Evolutionary conservation across 148 eudicot genomes (phyloP).

Genomic region (Fallopia convolvulus): DNA sequence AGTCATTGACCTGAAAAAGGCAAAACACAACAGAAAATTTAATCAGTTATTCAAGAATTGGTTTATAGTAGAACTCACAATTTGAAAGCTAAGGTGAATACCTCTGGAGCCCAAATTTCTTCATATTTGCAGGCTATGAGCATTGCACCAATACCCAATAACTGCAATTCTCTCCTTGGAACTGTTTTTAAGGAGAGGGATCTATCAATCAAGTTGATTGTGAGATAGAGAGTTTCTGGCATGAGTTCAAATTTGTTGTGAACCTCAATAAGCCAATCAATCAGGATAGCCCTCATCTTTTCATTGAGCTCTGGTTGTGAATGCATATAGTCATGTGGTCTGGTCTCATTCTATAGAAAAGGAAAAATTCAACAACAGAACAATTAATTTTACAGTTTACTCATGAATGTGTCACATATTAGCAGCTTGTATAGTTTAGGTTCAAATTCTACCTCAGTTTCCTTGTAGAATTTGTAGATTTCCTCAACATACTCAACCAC

Average conservation of each 20-base stretch:
- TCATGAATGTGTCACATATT: not conserved
- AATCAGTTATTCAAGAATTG: not conserved
- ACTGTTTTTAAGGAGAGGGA: slow-evolving; percentile 12
- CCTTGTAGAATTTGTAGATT: slow-evolving; percentile 16
- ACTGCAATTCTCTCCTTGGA: slow-evolving; percentile 12
- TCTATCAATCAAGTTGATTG: slow-evolving; percentile 15
- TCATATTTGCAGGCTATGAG: slow-evolving; percentile 18
- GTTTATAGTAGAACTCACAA: not conserved
- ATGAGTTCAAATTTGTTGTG: slow-evolving; percentile 18
- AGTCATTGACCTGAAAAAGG: slow-evolving; percentile 38
- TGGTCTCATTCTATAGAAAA: slow-evolving; percentile 21
- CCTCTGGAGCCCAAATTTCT: slow-evolving; percentile 19
- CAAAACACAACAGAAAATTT: not conserved
- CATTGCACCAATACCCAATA: slow-evolving; percentile 14
- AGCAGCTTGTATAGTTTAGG: not conserved
- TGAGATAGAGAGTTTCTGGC: slow-evolving; percentile 19
- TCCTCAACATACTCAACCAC: slow-evolving; percentile 21
- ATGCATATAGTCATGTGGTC: slow-evolving; percentile 14
- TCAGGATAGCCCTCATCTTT: slow-evolving; percentile 16
- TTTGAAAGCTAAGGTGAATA: not conserved
- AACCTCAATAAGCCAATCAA: slow-evolving; percentile 17
- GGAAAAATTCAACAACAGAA: not conserved
- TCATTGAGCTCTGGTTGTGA: slow-evolving; percentile 13
- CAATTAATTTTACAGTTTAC: not conserved
- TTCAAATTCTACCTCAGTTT: slow-evolving; percentile 9